Base-by-base conservation (phyloP, 176 grass and related monocot genomes). In the Tuctoria greenei region DNA sequence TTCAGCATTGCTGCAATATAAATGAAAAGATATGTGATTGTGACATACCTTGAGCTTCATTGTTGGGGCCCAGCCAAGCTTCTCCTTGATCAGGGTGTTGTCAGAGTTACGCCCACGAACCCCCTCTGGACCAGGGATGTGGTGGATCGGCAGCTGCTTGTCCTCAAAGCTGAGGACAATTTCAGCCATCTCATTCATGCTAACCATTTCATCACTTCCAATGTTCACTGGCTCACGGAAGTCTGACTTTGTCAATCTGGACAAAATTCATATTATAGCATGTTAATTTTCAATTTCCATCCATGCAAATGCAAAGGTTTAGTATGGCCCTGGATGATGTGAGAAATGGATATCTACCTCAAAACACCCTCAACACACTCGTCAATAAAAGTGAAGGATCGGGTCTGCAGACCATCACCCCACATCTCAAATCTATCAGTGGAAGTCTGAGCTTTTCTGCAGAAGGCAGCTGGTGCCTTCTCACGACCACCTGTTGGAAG, bases 121-220 rank as follows among this genome's bases (percentile, higher is more conserved):
- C 10, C 92, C 92, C 80, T 95, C 92, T 10, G 92, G 88, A 4
- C 92, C 92, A 72, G 86, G 92, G 87, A 95, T 95, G 86, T 95
- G 92, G 57, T 89, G 88, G 63, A 95, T 91, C n/a, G 92, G 77
- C 64, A 95, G 81, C 67, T 81, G 87, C 86, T 56, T 95, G 40
- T 87, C 76, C 58, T 96, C 92, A 43, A 96, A 96, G 80, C 89
- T 68, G 44, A 96, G 92, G 36, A 91, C 77, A 13, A 96, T 91
- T 40, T 91, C 92, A 76, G 92, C 89, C 92, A 96, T 96, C 77
- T 91, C 89, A 23, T 91, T 91, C 92, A 96, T 96, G 89, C 86
- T 91, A 25, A 96, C 89, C 89, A 96, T 91, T 83, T 96, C 92
- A 66, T 91, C 89, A 38, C 88, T 91, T 72, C 89, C 89, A 61